Percentiles rank a stretch among this genome's conserved stretches.
phyloP scores from a whole-genome alignment of 345 rosid species.

The Melaleuca quinquenervia region DNA sequence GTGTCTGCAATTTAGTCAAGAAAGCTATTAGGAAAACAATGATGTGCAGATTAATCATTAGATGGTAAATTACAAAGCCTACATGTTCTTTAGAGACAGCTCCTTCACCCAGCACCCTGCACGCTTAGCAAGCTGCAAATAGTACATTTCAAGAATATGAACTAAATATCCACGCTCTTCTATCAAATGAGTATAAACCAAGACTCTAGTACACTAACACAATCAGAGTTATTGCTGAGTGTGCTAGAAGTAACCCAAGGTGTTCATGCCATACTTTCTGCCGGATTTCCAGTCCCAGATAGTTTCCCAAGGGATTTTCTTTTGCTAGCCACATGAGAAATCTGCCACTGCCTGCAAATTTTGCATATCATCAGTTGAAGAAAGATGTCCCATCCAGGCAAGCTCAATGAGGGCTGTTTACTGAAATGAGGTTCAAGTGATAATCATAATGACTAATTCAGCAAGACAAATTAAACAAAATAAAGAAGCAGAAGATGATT shows the following conservation, averaged over 20 bases:
- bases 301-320: conserved; percentile 41
- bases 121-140: conserved; percentile 67
- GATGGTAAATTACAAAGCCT: conserved; percentile 4
- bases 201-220: neutral
- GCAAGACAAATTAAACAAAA: neutral
- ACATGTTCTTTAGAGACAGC: conserved; percentile 66
- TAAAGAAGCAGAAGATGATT: neutral
- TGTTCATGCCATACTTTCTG: conserved; percentile 48
- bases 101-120: conserved; percentile 77
- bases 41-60: neutral
- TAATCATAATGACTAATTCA: neutral
- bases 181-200: neutral
- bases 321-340: conserved; percentile 87
- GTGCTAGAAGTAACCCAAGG: conserved; percentile 16
- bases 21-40: neutral
- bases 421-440: neutral
- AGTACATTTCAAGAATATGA: neutral
- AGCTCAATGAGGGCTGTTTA: neutral
- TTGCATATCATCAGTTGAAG: neutral
- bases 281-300: conserved; percentile 87
- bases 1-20: conserved; percentile 42
- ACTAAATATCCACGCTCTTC: neutral
- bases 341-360: conserved; percentile 78
- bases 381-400: neutral
- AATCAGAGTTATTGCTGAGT: conserved; percentile 10